Percentiles rank a stretch among this genome's conserved stretches.
Evolutionary conservation across 306 rosid genomes (phyloP).

Genomic region (Dryas alaskensis): DNA sequence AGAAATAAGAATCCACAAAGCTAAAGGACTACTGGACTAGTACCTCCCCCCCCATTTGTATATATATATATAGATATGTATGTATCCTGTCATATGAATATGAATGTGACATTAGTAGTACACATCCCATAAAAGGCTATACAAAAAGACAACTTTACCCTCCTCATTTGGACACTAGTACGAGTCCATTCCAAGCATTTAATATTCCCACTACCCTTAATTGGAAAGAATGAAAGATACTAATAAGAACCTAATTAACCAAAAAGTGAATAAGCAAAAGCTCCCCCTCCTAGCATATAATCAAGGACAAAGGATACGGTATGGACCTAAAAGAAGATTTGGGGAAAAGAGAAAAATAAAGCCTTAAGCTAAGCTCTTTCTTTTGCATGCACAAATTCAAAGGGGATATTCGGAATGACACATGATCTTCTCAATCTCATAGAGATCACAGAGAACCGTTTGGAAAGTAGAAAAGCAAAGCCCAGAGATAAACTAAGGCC

Average conservation of each 20-base stretch:
- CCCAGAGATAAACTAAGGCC: conserved; percentile 24
- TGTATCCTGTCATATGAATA: conserved; percentile 9
- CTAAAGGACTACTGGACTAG: not conserved
- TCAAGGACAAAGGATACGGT: conserved; percentile 31
- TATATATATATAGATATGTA: not conserved
- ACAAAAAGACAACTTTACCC: conserved; percentile 5
- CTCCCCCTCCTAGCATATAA: conserved; percentile 33
- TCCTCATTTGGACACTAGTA: not conserved
- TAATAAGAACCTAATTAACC: conserved; percentile 28
- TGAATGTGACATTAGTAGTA: conserved; percentile 2
- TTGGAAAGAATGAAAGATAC: conserved; percentile 26
- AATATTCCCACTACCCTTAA: conserved; percentile 40
- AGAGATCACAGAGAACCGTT: not conserved
- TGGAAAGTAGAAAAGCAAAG: not conserved
- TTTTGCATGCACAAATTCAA: conserved; percentile 29
- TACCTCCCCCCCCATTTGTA: not conserved
- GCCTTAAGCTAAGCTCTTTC: not conserved
- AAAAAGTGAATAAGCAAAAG: conserved; percentile 33
- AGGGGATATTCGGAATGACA: conserved; percentile 33
- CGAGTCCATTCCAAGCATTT: conserved; percentile 11
- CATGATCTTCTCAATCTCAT: conserved; percentile 9
- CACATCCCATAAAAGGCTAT: not conserved
- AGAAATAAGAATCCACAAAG: conserved; percentile 14
- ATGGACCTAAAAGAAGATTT: conserved; percentile 27
- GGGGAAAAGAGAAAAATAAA: not conserved